Evolutionary conservation across 2,329 filamentous ascomycete species (phyloP), one percentile per base, ranked within the genome.

Genomic region (Stachybotrys echinatus): DNA sequence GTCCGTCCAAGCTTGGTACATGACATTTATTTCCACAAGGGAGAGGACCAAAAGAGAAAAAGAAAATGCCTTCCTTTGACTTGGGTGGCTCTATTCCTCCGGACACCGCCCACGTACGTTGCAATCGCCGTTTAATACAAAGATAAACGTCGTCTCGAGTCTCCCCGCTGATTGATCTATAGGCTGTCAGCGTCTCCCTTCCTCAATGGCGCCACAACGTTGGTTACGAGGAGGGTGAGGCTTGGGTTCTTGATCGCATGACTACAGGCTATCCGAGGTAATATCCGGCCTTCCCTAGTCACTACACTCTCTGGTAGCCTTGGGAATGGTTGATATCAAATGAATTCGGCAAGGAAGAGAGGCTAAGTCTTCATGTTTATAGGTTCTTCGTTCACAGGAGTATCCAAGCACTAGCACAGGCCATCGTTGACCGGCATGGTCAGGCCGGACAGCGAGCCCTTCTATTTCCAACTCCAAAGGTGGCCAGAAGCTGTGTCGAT

Each of bases 161-260:
- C n/a, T n/a, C n/a, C n/a, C n/a, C n/a, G n/a, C 47, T 48, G n/a
- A 23, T n/a, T 42, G 3, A 44, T 14, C 20, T 8, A 5, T 42
- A 96, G 92, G 94, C 92, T 56, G 89, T 97, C 56, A 97, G 92
- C 67, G 92, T 97, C 40, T 97, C 94, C 17, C 75, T 99, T 22
- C 94, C 94, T 38, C 95, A 91, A 71, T 99, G 94, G 94, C 79
- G 78, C 57, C 78, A 91, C 56, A 97, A 95, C 61, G 77, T 99
- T 38, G 92, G 84, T 39, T 99, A 99, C 64, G 94, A 99, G 68
- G 91, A 99, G 68, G 92, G 91, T 47, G 80, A 95, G 65, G 75
- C 85, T 50, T 94, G 89, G 86, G 89, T 99, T n/a, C 56, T 94
- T 18, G 80, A 79, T 54, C 87, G 85, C 64, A 87, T 99, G 91